These are phyloP conservation scores for Mytilinidion resinicola DNA, from an alignment of 495 filamentous ascomycete species.

Conservation along the genomic window DNA sequence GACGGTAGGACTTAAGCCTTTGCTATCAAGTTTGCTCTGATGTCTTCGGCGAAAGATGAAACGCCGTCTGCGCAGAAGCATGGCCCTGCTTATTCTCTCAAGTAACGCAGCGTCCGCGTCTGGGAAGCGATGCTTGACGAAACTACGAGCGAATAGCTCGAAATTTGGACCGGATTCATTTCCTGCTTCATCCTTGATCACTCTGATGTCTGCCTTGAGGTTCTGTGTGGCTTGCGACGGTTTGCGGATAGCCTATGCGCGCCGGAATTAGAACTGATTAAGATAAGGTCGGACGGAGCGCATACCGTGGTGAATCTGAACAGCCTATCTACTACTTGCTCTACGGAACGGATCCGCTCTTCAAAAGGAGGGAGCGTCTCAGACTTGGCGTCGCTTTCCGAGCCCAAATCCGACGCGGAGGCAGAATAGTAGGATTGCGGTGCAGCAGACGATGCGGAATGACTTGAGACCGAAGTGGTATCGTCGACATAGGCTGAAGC, in stretches of 20 bases:
- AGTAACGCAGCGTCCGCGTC: background rate
- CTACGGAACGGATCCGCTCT: background rate
- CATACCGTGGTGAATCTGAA: background rate
- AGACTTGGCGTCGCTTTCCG: background rate
- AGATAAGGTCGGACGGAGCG: too few relatives aligned
- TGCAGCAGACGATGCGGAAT: background rate
- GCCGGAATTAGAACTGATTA: too few relatives aligned
- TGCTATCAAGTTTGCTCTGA: background rate
- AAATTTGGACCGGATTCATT: background rate
- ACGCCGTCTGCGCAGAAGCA: background rate
- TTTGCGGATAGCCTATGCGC: background rate
- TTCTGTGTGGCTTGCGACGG: background rate
- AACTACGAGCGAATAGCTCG: background rate
- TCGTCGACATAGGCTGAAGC: background rate
- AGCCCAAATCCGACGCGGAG: background rate
- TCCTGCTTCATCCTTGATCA: background rate
- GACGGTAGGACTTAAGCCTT: background rate
- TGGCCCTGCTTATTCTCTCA: background rate
- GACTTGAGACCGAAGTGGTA: background rate
- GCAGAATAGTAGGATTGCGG: background rate
- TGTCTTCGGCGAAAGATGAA: background rate
- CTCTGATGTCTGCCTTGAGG: background rate
- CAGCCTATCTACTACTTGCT: background rate
- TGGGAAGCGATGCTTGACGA: background rate
- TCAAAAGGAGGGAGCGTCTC: background rate